Base-by-base conservation (phyloP, 352 stramenopile species). In the Phytophthora melonis region DNA sequence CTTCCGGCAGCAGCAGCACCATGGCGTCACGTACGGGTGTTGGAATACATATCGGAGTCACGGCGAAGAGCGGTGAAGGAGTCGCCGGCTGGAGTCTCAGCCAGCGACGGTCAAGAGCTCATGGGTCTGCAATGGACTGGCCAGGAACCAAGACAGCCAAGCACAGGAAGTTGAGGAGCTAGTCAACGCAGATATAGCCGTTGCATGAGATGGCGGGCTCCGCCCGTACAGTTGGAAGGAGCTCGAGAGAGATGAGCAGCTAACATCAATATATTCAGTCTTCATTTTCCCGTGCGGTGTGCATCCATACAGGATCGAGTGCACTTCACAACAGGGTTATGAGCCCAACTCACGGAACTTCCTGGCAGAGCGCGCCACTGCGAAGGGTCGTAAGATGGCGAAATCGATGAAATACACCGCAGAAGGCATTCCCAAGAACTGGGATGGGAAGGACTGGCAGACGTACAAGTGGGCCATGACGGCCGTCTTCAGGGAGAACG, bases 21-120 rank as follows among this genome's bases (percentile, higher is more conserved):
- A 86, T 62, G 81, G 79, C 59, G 73, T 86, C 71, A 88, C 81
- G 81, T 88, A 83, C 66, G 78, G n/a, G n/a, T 36, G 32, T 36
- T 36, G 32, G 32, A 36, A 36, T 36, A 36, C 32, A 36, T 36
- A 36, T 36, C 32, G 32, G 32, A 36, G 32, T 36, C 32, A 36
- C 32, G 32, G 32, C 32, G 32, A 36, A 36, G 32, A 36, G 32
- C 32, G 32, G 32, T 11, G 32, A 36, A 36, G 32, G 32, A 36
- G 32, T 36, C 32, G 32, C 7, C 32, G 7, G 32, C 32, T 36
- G 32, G 32, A 36, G 32, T 36, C 32, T 1, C 8, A 36, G 32
- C 32, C 32, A 36, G 32, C 32, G 32, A 36, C 32, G 32, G 8
- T 36, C 32, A 36, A 36, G 32, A 1, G 32, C 32, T 36, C 32